Conservation (phyloP, 331 rosid genomes). For the Telfairia occidentalis region DNA sequence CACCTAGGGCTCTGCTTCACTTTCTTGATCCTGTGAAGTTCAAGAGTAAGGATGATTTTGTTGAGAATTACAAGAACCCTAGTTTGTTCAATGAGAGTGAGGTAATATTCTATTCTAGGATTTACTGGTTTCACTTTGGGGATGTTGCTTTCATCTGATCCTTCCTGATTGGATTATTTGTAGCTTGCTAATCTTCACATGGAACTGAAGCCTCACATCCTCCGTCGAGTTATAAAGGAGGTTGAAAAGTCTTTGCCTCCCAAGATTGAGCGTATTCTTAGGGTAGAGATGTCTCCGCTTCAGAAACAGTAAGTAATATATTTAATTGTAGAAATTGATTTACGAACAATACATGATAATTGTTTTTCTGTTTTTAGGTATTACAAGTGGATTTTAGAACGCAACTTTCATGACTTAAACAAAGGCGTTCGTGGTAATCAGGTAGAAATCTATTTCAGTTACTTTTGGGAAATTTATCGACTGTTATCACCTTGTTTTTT, state of each 20-base stretch:
- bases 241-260: constrained; percentile 99
- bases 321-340: background rate
- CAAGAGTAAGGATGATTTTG: constrained; percentile 86
- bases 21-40: constrained; percentile 83
- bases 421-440: constrained; percentile 99
- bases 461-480: background rate
- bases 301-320: constrained; percentile 75
- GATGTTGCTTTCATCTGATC: background rate
- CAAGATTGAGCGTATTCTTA: constrained; percentile 89
- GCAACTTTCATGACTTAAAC: constrained; percentile 93
- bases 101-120: constrained; percentile 32
- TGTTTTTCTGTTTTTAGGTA: constrained; percentile 45
- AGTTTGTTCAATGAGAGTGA: constrained; percentile 95
- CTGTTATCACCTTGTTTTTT: background rate
- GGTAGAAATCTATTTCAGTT: constrained; percentile 33
- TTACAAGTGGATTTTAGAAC: constrained; percentile 99
- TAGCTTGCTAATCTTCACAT: constrained; percentile 97
- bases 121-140: background rate
- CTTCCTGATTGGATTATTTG: constrained; percentile 14
- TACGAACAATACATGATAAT: background rate
- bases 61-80: constrained; percentile 90
- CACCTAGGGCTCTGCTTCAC: constrained; percentile 89
- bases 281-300: constrained; percentile 99
- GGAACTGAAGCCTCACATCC: constrained; percentile 99
- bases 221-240: constrained; percentile 92